A percentile compares a stretch with the other conserved stretches of the same genome.
Evolutionary conservation across 345 rosid genomes (phyloP).

Genomic region (Brassica carinata): DNA sequence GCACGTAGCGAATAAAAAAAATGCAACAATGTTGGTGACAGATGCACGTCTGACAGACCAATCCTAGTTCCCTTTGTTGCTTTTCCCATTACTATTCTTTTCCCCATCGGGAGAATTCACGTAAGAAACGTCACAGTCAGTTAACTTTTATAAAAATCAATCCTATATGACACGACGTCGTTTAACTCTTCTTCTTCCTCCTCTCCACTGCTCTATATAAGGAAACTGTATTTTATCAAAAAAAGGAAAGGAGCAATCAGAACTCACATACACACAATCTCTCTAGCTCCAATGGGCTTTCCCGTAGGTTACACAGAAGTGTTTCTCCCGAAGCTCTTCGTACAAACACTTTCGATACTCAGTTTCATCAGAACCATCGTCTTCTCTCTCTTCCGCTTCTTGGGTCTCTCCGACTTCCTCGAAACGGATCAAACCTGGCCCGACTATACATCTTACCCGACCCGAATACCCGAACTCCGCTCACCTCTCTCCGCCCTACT

Average conservation of each 20-base stretch:
- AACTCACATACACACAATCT: not conserved
- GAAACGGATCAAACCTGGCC: conserved; percentile 66
- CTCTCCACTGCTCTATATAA: conserved; percentile 25
- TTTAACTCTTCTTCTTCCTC: conserved; percentile 21
- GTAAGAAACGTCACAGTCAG: conserved; percentile 29
- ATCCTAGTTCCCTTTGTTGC: not conserved
- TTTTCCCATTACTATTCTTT: not conserved
- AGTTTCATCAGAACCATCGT: conserved; percentile 60
- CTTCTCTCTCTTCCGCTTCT: conserved; percentile 49
- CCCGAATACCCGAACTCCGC: conserved; percentile 39
- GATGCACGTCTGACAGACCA: conserved; percentile 30
- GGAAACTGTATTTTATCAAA: conserved; percentile 8
- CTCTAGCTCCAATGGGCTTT: conserved; percentile 62
- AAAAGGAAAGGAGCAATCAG: not conserved
- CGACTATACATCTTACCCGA: conserved; percentile 43
- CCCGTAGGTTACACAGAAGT: conserved; percentile 81
- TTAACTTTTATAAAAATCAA: conserved; percentile 21
- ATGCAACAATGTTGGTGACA: conserved; percentile 29
- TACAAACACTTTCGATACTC: conserved; percentile 64
- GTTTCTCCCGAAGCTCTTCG: conserved; percentile 67
- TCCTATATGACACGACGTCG: conserved; percentile 23
- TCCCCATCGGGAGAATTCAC: not conserved
- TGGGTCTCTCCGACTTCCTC: conserved; percentile 81
- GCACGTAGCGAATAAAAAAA: conserved; percentile 24
- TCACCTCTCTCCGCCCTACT: conserved; percentile 69